Conservation (phyloP, 345 rosid species). For the Triadica sebifera region DNA sequence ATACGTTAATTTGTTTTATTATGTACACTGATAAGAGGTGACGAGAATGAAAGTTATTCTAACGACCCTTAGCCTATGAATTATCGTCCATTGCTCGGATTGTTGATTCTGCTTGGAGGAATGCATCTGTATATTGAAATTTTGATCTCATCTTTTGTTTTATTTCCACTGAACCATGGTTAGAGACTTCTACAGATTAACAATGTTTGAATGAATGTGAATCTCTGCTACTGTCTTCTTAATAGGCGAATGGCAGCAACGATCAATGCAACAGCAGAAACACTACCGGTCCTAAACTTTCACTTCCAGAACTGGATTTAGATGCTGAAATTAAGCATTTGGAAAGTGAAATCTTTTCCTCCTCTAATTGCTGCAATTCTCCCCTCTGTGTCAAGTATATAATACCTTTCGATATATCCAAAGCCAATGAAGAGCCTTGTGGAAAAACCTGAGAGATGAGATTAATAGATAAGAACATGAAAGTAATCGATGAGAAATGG, state of each 20-base stretch:
- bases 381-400: slow-evolving; percentile 3
- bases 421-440: not conserved
- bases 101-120: not conserved
- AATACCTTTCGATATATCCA: not conserved
- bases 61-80: too few relatives aligned
- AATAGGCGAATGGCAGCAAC: slow-evolving; percentile 1
- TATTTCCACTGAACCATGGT: slow-evolving; percentile 5
- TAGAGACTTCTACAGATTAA: slow-evolving; percentile 14
- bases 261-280: slow-evolving; percentile 12
- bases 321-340: not conserved
- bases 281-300: slow-evolving; percentile 15
- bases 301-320: not conserved
- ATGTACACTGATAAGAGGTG: too few relatives aligned
- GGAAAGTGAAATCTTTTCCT: not conserved
- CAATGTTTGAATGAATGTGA: not conserved
- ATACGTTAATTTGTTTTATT: too few relatives aligned
- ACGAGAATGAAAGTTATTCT: not conserved
- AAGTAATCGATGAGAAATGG: not conserved
- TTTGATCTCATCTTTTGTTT: slow-evolving; percentile 1
- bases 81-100: not conserved
- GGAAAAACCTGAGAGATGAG: slow-evolving; percentile 7
- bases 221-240: not conserved
- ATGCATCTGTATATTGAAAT: not conserved
- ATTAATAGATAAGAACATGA: not conserved
- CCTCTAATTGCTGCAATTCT: slow-evolving; percentile 8